These are phyloP conservation scores for Geotrichum australiense DNA, from an alignment of 1,139 yeast genomes.

Conservation along the genomic window DNA sequence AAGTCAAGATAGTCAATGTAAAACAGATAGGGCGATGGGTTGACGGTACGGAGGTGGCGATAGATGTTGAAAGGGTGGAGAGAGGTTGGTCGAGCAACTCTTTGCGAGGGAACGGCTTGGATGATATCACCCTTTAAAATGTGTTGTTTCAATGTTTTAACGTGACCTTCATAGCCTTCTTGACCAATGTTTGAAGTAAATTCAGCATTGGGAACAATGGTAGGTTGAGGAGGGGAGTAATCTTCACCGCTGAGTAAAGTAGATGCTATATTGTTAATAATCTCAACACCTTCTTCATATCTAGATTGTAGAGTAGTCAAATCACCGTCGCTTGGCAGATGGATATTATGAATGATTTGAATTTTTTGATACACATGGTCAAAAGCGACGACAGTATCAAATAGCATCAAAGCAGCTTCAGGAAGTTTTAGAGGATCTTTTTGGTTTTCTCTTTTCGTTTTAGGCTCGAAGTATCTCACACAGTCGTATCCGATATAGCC, in stretches of 20 bases:
- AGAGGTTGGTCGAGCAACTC: slow-evolving; percentile 91
- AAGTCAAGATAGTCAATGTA: slow-evolving; percentile 87
- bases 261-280: slow-evolving; percentile 52
- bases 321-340: slow-evolving; percentile 31
- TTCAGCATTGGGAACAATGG: slow-evolving; percentile 47
- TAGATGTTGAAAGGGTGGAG: slow-evolving; percentile 95
- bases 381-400: slow-evolving; percentile 81
- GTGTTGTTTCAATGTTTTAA: slow-evolving; percentile 64
- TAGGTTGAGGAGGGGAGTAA: slow-evolving; percentile 60
- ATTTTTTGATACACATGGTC: slow-evolving; percentile 92
- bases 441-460: slow-evolving; percentile 56
- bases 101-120: slow-evolving; percentile 96
- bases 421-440: slow-evolving; percentile 79
- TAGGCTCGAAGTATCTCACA: slow-evolving; percentile 92
- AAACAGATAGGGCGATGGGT: slow-evolving; percentile 94
- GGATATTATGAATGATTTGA: slow-evolving; percentile 78
- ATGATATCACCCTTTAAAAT: slow-evolving; percentile 87
- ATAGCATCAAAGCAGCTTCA: slow-evolving; percentile 86
- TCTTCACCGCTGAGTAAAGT: slow-evolving; percentile 43
- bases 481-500: slow-evolving; percentile 96
- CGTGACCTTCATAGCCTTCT: slow-evolving; percentile 85
- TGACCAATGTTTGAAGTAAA: slow-evolving; percentile 88
- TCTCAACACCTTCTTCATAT: slow-evolving; percentile 49
- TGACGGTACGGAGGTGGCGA: slow-evolving; percentile 87
- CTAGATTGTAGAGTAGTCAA: slow-evolving; percentile 31